Conservation (phyloP, 116 monocot genomes). For the Zostera marina region DNA sequence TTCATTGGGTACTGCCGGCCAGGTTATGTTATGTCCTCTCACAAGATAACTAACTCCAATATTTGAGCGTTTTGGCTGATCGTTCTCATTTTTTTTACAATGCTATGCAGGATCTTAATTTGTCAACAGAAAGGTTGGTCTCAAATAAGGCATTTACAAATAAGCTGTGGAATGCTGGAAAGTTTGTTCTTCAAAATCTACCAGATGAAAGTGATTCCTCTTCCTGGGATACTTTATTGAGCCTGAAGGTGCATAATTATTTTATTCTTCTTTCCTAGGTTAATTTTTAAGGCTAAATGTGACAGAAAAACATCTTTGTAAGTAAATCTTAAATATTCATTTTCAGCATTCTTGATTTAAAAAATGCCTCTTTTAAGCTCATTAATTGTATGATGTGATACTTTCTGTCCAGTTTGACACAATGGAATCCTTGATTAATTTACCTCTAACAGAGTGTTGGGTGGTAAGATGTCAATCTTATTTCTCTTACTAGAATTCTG, state of each 20-base stretch:
- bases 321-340: neutral
- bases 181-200: slow-evolving; percentile 88
- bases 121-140: slow-evolving; percentile 72
- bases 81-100: neutral
- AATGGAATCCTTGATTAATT: slow-evolving; percentile 32
- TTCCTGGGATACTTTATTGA: slow-evolving; percentile 49
- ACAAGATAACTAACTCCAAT: neutral
- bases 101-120: slow-evolving; percentile 63
- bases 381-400: neutral
- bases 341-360: neutral
- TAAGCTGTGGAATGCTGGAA: slow-evolving; percentile 98
- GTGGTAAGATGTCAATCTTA: slow-evolving; percentile 42
- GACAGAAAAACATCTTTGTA: neutral
- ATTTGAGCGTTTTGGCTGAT: neutral
- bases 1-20: slow-evolving; percentile 83
- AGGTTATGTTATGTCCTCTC: slow-evolving; percentile 25
- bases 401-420: slow-evolving; percentile 49
- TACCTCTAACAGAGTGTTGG: slow-evolving; percentile 89
- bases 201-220: slow-evolving; percentile 43
- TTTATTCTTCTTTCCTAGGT: neutral
- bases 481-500: neutral
- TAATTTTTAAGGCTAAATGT: neutral
- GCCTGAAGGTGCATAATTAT: slow-evolving; percentile 36
- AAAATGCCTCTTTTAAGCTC: neutral
- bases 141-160: slow-evolving; percentile 97